These are phyloP conservation scores for Malbranchea zuffiana DNA, from an alignment of 2,329 filamentous ascomycete species.

Conservation along the genomic window DNA sequence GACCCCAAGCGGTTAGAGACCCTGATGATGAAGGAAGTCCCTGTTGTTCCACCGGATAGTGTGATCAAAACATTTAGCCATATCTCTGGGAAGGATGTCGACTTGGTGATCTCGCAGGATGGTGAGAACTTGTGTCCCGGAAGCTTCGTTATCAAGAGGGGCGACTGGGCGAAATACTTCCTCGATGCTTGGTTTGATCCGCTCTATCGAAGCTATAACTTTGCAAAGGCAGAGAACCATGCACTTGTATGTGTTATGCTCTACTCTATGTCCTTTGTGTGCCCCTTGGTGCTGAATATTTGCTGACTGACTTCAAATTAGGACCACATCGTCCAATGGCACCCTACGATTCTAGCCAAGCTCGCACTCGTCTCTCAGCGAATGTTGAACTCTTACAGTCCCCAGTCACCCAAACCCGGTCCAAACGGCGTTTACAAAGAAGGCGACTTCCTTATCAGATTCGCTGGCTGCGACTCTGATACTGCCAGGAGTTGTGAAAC, in stretches of 20 bases:
- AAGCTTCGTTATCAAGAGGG: constrained; percentile 70
- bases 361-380: constrained; percentile 82
- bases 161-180: constrained; percentile 87
- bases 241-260: constrained; percentile 65
- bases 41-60: constrained; percentile 87
- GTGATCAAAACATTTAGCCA: constrained; percentile 91
- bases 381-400: constrained; percentile 66
- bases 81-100: constrained; percentile 64
- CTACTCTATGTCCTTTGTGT: background rate
- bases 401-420: constrained; percentile 28
- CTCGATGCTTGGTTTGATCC: constrained; percentile 95
- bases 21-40: constrained; percentile 71
- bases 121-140: constrained; percentile 62
- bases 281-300: background rate
- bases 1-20: constrained; percentile 55
- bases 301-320: constrained; percentile 25
- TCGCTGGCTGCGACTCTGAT: constrained; percentile 57
- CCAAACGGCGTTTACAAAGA: constrained; percentile 59
- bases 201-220: constrained; percentile 86
- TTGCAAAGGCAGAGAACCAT: constrained; percentile 87
- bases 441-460: constrained; percentile 73
- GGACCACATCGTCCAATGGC: constrained; percentile 92
- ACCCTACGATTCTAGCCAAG: constrained; percentile 86
- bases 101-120: constrained; percentile 78
- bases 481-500: constrained; percentile 54